phyloP scores from a whole-genome alignment of 306 rosid genomes.

The Boehmeria nivea region DNA sequence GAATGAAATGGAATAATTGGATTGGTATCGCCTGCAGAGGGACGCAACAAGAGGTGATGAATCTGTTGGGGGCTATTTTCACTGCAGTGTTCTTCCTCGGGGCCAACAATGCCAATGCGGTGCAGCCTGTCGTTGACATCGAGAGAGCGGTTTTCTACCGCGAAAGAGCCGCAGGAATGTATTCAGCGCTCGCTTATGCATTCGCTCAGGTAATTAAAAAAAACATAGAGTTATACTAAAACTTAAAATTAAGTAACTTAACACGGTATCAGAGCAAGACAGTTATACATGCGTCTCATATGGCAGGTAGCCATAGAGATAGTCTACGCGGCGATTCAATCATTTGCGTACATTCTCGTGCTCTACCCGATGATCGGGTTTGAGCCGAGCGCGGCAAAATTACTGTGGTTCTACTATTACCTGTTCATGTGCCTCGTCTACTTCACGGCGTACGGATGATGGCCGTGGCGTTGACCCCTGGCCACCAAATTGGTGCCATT shows the following conservation, averaged over 20 bases:
- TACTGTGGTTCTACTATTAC: constrained; percentile 35
- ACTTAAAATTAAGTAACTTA: neutral
- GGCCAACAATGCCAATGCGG: constrained; percentile 28
- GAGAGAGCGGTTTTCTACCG: constrained; percentile 47
- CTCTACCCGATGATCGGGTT: constrained; percentile 48
- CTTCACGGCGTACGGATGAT: constrained; percentile 53
- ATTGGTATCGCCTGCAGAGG: constrained; percentile 20
- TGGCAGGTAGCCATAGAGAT: constrained; percentile 42
- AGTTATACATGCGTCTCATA: neutral
- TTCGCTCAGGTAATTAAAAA: constrained; percentile 27
- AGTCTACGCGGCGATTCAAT: constrained; percentile 30
- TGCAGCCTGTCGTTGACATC: constrained; percentile 34
- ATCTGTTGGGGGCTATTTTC: constrained; percentile 40
- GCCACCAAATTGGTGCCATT: constrained; percentile 43
- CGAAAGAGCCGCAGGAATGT: constrained; percentile 48
- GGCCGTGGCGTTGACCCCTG: constrained; percentile 45
- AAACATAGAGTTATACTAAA: neutral
- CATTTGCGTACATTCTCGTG: constrained; percentile 24
- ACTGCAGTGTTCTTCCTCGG: constrained; percentile 45
- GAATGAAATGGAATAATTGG: too few relatives aligned
- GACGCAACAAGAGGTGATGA: constrained; percentile 35
- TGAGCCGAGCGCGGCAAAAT: constrained; percentile 21
- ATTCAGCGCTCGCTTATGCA: constrained; percentile 42
- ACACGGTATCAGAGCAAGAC: too few relatives aligned
- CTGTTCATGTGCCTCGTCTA: constrained; percentile 36